Evolutionary conservation across 2,329 filamentous ascomycete genomes (phyloP).

Genomic region (Alternaria rosae): DNA sequence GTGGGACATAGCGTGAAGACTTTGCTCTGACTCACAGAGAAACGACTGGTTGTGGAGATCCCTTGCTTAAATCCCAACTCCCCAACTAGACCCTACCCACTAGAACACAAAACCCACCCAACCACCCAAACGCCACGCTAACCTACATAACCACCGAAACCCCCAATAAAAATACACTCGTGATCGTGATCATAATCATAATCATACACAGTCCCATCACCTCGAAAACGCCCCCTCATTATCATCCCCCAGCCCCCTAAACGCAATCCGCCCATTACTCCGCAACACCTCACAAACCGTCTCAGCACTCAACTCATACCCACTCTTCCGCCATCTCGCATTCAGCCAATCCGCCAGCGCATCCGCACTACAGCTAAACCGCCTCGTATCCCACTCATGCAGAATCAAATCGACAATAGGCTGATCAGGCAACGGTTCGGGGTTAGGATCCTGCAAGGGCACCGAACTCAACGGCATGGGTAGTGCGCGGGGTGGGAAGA

Average conservation of each 20-base stretch:
- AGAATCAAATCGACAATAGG: slow-evolving; percentile 45
- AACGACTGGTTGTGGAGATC: neutral
- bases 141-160: neutral
- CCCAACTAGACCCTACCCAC: neutral
- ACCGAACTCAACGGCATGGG: slow-evolving; percentile 40
- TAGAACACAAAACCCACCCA: neutral
- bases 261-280: slow-evolving; percentile 45
- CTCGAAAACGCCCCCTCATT: slow-evolving; percentile 41
- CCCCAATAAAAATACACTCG: neutral
- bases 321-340: slow-evolving; percentile 44
- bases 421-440: slow-evolving; percentile 40
- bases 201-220: neutral
- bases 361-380: slow-evolving; percentile 43
- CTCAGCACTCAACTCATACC: slow-evolving; percentile 44
- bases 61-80: neutral
- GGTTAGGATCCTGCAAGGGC: slow-evolving; percentile 35
- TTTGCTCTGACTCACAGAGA: neutral
- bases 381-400: slow-evolving; percentile 45
- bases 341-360: slow-evolving; percentile 47
- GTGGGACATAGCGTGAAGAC: neutral
- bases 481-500: slow-evolving; percentile 43
- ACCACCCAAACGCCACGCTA: slow-evolving; percentile 5
- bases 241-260: slow-evolving; percentile 47
- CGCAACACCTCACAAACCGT: slow-evolving; percentile 46
- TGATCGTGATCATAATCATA: neutral